Percentiles rank a stretch among this genome's conserved stretches.
Conservation (phyloP, 1,284 basidiomycete species). For the Pseudozyma tsukubaensis region DNA sequence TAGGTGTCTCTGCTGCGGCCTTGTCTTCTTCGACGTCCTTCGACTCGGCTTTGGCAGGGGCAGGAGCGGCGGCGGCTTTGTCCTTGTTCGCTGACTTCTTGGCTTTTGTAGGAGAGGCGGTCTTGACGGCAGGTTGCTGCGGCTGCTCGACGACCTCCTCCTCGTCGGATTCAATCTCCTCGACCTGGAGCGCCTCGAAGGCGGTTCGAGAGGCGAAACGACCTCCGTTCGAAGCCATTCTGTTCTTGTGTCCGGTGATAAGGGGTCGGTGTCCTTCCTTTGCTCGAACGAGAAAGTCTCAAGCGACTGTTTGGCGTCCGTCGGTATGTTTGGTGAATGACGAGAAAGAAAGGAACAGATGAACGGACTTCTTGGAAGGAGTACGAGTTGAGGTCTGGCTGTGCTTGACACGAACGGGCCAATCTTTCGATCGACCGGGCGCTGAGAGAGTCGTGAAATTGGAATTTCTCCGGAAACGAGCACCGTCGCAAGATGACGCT, state of each 20-base stretch:
- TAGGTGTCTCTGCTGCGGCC: conserved; percentile 3
- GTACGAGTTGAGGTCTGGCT: too few species aligned
- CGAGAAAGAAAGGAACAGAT: too few species aligned
- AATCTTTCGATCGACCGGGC: too few species aligned
- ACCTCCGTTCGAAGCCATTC: conserved; percentile 42
- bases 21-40: background rate
- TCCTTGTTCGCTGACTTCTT: conserved; percentile 32
- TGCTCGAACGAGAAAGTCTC: too few species aligned
- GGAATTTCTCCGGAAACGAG: too few species aligned
- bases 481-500: too few species aligned
- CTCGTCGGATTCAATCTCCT: conserved; percentile 51
- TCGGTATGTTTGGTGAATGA: too few species aligned
- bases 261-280: too few species aligned
- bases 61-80: conserved; percentile 13
- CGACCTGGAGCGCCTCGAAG: conserved; percentile 52
- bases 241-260: background rate
- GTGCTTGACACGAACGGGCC: too few species aligned
- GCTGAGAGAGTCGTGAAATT: too few species aligned
- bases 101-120: background rate
- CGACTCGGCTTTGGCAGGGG: background rate
- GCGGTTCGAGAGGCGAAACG: conserved; percentile 52
- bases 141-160: conserved; percentile 30
- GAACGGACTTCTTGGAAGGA: too few species aligned
- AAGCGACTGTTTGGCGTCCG: too few species aligned
- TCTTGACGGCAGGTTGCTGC: conserved; percentile 13